Conservation (phyloP, 108 stramenopile species). For the Aureococcus anophagefferens region DNA sequence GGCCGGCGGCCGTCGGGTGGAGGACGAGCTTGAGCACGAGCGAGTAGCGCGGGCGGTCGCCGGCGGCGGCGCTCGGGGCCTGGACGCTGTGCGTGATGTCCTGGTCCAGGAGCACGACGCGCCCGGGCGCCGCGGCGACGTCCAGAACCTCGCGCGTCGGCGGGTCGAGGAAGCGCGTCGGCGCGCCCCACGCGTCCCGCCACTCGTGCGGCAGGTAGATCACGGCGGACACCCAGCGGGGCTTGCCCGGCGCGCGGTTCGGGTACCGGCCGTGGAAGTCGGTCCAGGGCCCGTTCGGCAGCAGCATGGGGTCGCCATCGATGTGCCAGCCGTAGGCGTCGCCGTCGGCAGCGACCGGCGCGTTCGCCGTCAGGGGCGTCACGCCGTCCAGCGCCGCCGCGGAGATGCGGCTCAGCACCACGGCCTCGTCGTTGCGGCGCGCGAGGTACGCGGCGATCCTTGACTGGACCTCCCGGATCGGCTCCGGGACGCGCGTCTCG, state of each 20-base stretch:
- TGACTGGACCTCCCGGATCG: background rate
- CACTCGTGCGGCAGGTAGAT: conserved; percentile 58
- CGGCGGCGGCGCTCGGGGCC: background rate
- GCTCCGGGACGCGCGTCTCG: too few relatives aligned
- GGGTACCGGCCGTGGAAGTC: conserved; percentile 60
- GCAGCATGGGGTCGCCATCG: conserved; percentile 54
- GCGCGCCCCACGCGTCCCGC: conserved; percentile 51
- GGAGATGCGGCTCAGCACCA: background rate
- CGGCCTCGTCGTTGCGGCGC: too few relatives aligned
- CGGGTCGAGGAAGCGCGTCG: conserved; percentile 53
- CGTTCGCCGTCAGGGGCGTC: conserved; percentile 61
- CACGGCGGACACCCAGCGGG: conserved; percentile 57
- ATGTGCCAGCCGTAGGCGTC: conserved; percentile 50
- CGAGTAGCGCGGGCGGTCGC: background rate
- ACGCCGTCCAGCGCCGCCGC: conserved; percentile 49
- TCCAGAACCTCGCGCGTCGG: conserved; percentile 17
- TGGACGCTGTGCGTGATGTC: background rate
- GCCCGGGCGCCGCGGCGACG: background rate
- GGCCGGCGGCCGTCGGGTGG: too few relatives aligned
- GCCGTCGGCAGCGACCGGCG: conserved; percentile 28
- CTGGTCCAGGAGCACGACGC: background rate
- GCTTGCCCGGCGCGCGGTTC: conserved; percentile 41
- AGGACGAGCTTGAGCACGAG: background rate
- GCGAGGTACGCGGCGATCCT: background rate
- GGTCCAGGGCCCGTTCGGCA: conserved; percentile 54